Conservation (phyloP, 129 eudicot genomes). For the Flaveria robusta region DNA sequence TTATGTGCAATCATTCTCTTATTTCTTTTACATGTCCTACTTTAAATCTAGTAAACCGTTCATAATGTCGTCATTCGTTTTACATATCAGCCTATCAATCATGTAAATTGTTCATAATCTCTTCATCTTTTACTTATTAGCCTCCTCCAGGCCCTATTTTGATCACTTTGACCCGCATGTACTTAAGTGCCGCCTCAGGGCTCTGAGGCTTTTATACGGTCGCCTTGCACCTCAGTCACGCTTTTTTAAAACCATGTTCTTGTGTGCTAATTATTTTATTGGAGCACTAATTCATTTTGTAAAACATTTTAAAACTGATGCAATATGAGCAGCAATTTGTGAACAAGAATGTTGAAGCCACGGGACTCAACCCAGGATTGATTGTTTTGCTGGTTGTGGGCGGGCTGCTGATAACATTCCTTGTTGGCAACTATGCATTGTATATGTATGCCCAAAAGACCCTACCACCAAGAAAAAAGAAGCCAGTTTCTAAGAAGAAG, state of each 20-base stretch:
- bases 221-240: too few relatives aligned
- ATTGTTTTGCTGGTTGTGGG: conserved; percentile 85
- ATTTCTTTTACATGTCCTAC: too few relatives aligned
- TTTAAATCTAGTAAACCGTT: too few relatives aligned
- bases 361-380: conserved; percentile 92
- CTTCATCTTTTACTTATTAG: too few relatives aligned
- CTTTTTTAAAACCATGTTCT: not conserved
- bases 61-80: too few relatives aligned
- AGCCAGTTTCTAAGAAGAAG: conserved; percentile 98
- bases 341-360: conserved; percentile 49
- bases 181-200: not conserved
- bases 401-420: conserved; percentile 72
- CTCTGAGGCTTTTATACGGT: too few relatives aligned
- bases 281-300: not conserved
- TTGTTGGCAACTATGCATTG: conserved; percentile 80
- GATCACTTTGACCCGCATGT: too few relatives aligned
- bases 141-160: too few relatives aligned
- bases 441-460: conserved; percentile 87
- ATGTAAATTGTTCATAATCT: too few relatives aligned
- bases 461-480: conserved; percentile 97
- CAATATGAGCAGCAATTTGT: conserved; percentile 21
- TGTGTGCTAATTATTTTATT: not conserved
- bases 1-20: too few relatives aligned
- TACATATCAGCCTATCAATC: too few relatives aligned
- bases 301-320: not conserved